Percentiles rank a stretch among this genome's conserved stretches.
Conservation (phyloP, 192 early-diverging fungal species). For the Backusella tuberculispora region DNA sequence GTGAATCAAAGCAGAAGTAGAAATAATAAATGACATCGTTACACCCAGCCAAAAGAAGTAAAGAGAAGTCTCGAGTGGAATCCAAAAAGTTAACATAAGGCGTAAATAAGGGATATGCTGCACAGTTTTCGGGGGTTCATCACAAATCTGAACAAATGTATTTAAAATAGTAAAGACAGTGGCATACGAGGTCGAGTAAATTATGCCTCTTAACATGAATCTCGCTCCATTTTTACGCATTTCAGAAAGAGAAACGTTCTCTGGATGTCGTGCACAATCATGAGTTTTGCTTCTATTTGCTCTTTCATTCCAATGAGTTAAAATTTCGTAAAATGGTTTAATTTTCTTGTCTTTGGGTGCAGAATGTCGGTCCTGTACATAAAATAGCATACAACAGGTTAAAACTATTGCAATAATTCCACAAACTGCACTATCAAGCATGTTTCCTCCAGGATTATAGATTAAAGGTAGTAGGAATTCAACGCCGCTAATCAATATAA, state of each 20-base stretch:
- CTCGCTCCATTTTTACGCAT: not conserved
- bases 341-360: not conserved
- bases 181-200: not conserved
- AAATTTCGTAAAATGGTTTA: slow-evolving; percentile 14
- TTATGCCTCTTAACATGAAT: not conserved
- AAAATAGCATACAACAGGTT: slow-evolving; percentile 1
- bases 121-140: slow-evolving; percentile 6
- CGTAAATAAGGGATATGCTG: not conserved
- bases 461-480: not conserved
- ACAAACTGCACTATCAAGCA: not conserved
- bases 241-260: not conserved
- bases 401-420: not conserved
- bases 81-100: not conserved
- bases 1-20: not conserved
- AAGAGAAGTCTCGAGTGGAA: not conserved
- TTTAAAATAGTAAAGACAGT: not conserved
- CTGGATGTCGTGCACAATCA: not conserved
- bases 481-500: not conserved
- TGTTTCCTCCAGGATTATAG: not conserved
- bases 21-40: not conserved
- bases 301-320: slow-evolving; percentile 16
- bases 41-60: slow-evolving; percentile 12
- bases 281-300: not conserved
- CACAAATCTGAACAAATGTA: slow-evolving; percentile 7
- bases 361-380: not conserved